These are phyloP conservation scores for Stramenopiles sp. DNA, from an alignment of 352 stramenopile species.

Conservation along the genomic window DNA sequence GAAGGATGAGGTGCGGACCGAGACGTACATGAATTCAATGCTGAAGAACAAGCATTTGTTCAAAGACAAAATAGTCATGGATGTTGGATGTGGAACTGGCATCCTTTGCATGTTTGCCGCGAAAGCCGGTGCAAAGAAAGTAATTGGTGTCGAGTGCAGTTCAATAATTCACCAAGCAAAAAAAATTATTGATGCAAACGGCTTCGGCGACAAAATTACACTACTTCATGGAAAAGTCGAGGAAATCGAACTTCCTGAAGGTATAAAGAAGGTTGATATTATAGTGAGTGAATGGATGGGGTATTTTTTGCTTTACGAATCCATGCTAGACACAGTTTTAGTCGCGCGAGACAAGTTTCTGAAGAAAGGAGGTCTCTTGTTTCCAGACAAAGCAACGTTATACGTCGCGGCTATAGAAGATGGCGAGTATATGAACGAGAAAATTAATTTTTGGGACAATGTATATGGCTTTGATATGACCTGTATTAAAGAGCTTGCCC, in stretches of 20 bases:
- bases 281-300: conserved; percentile 97
- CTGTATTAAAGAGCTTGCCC: conserved; percentile 85
- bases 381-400: conserved; percentile 84
- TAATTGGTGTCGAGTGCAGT: conserved; percentile 83
- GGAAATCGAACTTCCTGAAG: conserved; percentile 61
- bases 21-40: conserved; percentile 91
- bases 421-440: conserved; percentile 74
- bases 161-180: conserved; percentile 73
- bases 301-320: conserved; percentile 92
- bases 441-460: conserved; percentile 88
- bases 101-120: conserved; percentile 91
- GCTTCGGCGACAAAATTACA: conserved; percentile 72
- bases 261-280: conserved; percentile 74
- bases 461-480: conserved; percentile 99
- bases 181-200: conserved; percentile 82
- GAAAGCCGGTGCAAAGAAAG: conserved; percentile 64
- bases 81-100: conserved; percentile 86
- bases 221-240: conserved; percentile 83
- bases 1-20: conserved; percentile 85
- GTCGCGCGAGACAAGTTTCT: conserved; percentile 89
- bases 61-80: conserved; percentile 83
- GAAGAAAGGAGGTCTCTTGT: conserved; percentile 67
- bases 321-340: conserved; percentile 88
- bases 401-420: conserved; percentile 89
- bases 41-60: conserved; percentile 87